A percentile compares a stretch with the other conserved stretches of the same genome.
phyloP scores from a whole-genome alignment of 768 basidiomycete genomes.

The Kwoniella heveanensis region DNA sequence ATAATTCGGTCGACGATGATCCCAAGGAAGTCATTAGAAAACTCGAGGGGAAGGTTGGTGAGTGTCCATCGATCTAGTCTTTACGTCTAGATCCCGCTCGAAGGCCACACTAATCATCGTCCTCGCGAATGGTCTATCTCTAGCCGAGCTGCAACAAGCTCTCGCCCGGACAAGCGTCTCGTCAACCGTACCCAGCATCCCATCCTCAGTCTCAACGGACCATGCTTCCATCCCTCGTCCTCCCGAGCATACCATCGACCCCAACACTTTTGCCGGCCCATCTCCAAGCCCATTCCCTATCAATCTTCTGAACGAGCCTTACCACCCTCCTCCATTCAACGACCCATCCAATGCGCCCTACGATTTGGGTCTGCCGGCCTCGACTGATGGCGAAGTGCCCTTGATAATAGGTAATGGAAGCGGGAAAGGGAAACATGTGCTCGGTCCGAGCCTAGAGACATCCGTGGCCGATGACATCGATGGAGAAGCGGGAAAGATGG shows the following conservation, averaged over 20 bases:
- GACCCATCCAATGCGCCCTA: neutral
- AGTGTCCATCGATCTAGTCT: slow-evolving; percentile 19
- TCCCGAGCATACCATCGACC: neutral
- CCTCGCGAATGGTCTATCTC: neutral
- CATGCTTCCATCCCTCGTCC: neutral
- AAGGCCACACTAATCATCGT: neutral
- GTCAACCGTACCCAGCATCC: neutral
- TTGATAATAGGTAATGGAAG: neutral
- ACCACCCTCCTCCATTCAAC: slow-evolving; percentile 6
- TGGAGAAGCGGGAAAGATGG: slow-evolving; percentile 27
- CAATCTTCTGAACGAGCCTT: slow-evolving; percentile 4
- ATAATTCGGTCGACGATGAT: slow-evolving; percentile 19
- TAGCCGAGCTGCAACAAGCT: slow-evolving; percentile 22
- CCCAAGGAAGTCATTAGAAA: slow-evolving; percentile 18
- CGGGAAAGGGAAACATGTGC: neutral
- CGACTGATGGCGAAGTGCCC: neutral
- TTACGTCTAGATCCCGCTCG: too few relatives aligned
- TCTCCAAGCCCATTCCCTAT: slow-evolving; percentile 1
- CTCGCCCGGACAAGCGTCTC: slow-evolving; percentile 1
- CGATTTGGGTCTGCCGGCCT: neutral
- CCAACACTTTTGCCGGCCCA: slow-evolving; percentile 10
- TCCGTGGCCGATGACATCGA: slow-evolving; percentile 22
- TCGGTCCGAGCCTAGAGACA: neutral
- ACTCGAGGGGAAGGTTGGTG: slow-evolving; percentile 39
- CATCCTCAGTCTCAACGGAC: neutral